Base-by-base conservation (phyloP, 2,329 filamentous ascomycete species). In the Talaromyces sp. region DNA sequence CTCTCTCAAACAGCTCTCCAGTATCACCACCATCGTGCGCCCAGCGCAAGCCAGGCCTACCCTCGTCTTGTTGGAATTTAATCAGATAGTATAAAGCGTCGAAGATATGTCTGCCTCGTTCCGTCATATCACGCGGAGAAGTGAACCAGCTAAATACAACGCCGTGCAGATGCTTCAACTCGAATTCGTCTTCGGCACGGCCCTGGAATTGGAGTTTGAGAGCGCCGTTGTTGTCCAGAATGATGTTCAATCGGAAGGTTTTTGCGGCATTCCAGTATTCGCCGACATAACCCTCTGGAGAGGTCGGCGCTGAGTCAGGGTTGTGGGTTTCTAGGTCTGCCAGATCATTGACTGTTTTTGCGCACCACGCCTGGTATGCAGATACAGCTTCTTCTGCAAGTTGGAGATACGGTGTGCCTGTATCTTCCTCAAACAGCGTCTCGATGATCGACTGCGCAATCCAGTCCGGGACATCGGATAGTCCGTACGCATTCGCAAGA, bases 191-290 rank as follows among this genome's bases (percentile, higher is more conserved):
- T 58, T 58, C 53, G n/a, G 17, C 0, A 22, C 3, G 53, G n/a
- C 53, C 53, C 17, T 58, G 53, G 36, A 58, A 58, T 58, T 22
- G 53, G 10, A 58, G 53, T 58, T 25, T 58, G 53, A 34, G 53
- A 25, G 5, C 11, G n/a, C 31, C 31, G 6, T 49, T 25, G 19
- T 38, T 58, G 38, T 43, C 38, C 11, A 43, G 11, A 17, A 17
- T 43, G 2, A 43, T 22, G 2, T 22, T 31, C 53, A 58, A 19
- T 22, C n/a, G n/a, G 13, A 58, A 11, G 5, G n/a, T 58, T 38
- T 22, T n/a, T 11, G 53, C 31, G 29, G 29, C 19, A 58, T 58
- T 34, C 29, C 27, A 38, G 31, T 58, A 36, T 38, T 58, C 31
- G 7, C 53, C 53, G 53, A 58, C 53, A 38, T 36, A 58, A 15